Percentiles rank a stretch among this genome's conserved stretches.
Conservation (phyloP, 2,329 filamentous ascomycete species). For the Escovopsis sp. region DNA sequence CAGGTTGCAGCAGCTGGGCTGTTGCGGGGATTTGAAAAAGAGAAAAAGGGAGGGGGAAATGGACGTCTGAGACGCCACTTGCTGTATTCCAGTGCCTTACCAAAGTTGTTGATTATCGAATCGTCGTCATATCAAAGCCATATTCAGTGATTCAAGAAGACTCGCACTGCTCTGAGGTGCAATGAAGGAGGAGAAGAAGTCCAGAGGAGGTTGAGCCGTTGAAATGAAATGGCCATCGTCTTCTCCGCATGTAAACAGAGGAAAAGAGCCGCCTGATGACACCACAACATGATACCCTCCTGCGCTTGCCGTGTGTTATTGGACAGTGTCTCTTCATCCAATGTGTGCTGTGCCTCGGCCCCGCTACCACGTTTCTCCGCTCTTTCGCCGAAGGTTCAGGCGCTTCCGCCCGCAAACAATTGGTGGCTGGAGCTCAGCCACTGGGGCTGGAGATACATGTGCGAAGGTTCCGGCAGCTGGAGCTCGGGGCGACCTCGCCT, state of each 20-base stretch:
- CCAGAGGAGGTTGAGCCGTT: no score
- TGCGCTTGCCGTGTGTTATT: no score
- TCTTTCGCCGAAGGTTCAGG: not conserved
- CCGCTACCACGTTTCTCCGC: constrained; percentile 18
- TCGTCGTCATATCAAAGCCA: not conserved
- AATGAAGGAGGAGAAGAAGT: no score
- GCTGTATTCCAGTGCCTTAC: not conserved
- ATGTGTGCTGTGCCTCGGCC: constrained; percentile 1
- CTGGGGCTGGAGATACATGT: not conserved
- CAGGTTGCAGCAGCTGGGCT: constrained; percentile 4
- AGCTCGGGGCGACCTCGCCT: constrained; percentile 15
- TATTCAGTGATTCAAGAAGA: no score
- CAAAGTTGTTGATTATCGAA: not conserved
- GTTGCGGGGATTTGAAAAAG: not conserved
- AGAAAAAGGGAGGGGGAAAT: not conserved
- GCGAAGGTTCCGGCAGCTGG: constrained; percentile 6
- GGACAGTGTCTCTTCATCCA: no score
- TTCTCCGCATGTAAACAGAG: no score
- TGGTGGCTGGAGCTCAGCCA: not conserved
- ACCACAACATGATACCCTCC: no score
- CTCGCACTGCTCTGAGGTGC: no score
- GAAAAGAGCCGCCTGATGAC: no score
- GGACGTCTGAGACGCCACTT: not conserved
- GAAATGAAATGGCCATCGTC: no score
- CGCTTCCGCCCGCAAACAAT: no score